A percentile compares a stretch with the other conserved stretches of the same genome.
phyloP scores from a whole-genome alignment of 148 eudicot genomes.

The Vaccinium myrtillus region DNA sequence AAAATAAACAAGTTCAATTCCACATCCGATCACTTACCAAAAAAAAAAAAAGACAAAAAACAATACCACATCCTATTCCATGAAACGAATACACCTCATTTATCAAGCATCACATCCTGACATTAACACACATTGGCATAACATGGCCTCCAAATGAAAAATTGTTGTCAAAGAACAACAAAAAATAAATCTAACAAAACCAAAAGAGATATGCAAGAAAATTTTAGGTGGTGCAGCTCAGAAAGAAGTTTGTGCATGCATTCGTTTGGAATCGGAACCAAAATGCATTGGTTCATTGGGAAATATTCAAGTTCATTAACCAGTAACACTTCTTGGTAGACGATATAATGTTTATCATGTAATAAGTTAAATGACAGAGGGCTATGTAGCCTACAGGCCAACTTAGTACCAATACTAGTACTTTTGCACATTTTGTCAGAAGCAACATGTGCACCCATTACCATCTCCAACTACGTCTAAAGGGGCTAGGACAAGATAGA shows the following conservation, averaged over 20 bases:
- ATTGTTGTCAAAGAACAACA: not conserved
- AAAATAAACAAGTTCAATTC: slow-evolving; percentile 21
- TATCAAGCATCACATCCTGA: not conserved
- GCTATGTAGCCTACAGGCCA: not conserved
- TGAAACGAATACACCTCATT: not conserved
- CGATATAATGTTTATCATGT: not conserved
- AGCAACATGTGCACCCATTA: not conserved
- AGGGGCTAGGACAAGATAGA: not conserved
- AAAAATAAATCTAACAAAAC: not conserved
- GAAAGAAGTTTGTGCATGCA: not conserved
- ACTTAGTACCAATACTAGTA: not conserved
- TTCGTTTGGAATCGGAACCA: not conserved
- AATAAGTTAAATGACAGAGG: not conserved
- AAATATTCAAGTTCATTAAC: not conserved
- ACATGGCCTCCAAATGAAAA: not conserved
- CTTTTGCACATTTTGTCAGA: not conserved
- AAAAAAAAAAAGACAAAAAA: too few species aligned
- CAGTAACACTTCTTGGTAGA: not conserved
- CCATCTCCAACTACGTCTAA: not conserved
- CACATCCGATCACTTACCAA: not conserved
- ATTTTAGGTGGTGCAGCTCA: not conserved
- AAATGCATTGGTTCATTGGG: not conserved
- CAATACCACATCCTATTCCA: not conserved
- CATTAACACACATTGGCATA: not conserved
- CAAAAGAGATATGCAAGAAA: not conserved